Evolutionary conservation across 75 land plant species (phyloP).

Genomic region (Cunninghamia lanceolata): DNA sequence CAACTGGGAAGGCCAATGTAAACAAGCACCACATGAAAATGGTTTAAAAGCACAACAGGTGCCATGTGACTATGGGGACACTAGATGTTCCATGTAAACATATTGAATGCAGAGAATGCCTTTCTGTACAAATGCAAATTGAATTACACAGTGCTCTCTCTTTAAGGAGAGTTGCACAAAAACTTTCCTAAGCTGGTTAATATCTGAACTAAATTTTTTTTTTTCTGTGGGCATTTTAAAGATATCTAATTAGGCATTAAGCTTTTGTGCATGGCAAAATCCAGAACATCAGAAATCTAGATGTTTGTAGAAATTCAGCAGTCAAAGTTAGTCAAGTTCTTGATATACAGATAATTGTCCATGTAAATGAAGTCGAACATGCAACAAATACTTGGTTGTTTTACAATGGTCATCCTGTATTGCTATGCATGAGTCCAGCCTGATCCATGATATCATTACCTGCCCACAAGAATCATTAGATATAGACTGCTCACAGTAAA

Average conservation of each 20-base stretch:
- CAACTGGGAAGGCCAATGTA: not conserved
- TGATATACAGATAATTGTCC: not conserved
- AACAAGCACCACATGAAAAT: not conserved
- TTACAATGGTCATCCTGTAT: not conserved
- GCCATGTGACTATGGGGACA: not conserved
- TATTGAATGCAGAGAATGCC: too few species aligned
- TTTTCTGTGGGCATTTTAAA: not conserved
- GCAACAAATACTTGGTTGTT: not conserved
- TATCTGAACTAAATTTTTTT: not conserved
- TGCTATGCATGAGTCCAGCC: too few species aligned
- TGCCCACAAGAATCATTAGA: not conserved
- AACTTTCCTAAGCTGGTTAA: not conserved
- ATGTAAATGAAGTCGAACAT: not conserved
- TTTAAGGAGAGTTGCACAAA: not conserved
- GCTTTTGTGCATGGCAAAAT: conserved; percentile 2
- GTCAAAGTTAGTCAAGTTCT: not conserved
- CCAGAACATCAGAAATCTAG: not conserved
- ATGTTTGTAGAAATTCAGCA: not conserved
- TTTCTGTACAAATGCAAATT: too few species aligned
- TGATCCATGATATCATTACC: not conserved
- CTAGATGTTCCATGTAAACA: too few species aligned
- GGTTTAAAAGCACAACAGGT: not conserved
- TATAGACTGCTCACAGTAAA: not conserved
- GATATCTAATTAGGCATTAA: not conserved
- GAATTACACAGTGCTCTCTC: too few species aligned